phyloP scores from a whole-genome alignment of 352 stramenopile genomes.

The Globisporangium okanoganense region DNA sequence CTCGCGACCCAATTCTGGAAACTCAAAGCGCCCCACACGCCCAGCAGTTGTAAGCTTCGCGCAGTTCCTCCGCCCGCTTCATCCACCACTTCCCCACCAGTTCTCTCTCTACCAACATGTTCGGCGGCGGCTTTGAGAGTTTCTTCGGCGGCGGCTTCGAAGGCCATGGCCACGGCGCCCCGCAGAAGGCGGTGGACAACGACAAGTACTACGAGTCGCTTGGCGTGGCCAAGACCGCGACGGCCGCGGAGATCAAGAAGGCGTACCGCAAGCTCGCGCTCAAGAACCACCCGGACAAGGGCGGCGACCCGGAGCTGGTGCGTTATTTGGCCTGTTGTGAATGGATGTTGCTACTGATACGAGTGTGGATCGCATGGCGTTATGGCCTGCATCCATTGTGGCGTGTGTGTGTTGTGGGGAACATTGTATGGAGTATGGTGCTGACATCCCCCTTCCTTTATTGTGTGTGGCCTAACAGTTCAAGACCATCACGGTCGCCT shows the following conservation, averaged over 20 bases:
- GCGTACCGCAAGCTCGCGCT: slow-evolving; percentile 88
- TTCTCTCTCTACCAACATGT: slow-evolving; percentile 46
- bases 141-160: slow-evolving; percentile 83
- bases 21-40: slow-evolving; percentile 10
- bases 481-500: slow-evolving; percentile 93
- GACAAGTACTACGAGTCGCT: slow-evolving; percentile 88
- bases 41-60: background rate
- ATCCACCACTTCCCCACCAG: slow-evolving; percentile 3
- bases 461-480: slow-evolving; percentile 45
- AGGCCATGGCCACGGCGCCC: slow-evolving; percentile 31
- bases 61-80: background rate
- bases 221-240: slow-evolving; percentile 82
- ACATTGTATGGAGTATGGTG: background rate
- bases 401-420: background rate
- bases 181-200: slow-evolving; percentile 78
- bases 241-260: slow-evolving; percentile 87
- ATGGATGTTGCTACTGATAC: background rate
- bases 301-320: slow-evolving; percentile 94
- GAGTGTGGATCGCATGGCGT: background rate
- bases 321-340: slow-evolving; percentile 3
- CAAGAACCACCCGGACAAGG: slow-evolving; percentile 98
- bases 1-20: slow-evolving; percentile 11
- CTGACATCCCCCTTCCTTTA: slow-evolving; percentile 5
- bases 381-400: background rate
- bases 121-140: slow-evolving; percentile 82